Conservation (phyloP, 2,329 filamentous ascomycete species). For the Dothistroma septosporum region DNA sequence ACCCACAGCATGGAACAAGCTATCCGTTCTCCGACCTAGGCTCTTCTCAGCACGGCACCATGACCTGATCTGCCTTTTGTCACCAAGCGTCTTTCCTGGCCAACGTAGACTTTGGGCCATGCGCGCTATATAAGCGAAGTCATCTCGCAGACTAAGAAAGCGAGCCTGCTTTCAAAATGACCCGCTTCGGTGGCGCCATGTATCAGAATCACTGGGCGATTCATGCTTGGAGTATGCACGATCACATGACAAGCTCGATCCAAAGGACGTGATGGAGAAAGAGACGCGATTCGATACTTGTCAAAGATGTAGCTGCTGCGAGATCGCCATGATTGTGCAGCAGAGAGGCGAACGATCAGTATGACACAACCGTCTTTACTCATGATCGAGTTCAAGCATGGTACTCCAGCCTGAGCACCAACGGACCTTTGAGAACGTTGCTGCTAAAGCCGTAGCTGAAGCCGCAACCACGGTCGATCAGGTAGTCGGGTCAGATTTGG, state of each 20-base stretch:
- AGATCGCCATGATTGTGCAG: neutral
- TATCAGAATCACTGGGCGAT: neutral
- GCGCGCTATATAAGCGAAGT: neutral
- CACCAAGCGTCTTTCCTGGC: neutral
- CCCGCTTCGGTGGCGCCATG: neutral
- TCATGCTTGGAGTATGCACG: neutral
- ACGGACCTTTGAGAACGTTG: no score
- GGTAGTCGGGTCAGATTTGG: neutral
- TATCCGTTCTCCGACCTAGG: neutral
- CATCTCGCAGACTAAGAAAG: neutral
- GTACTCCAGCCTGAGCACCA: no score
- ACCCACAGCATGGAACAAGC: neutral
- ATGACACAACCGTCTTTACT: no score
- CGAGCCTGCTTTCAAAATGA: neutral
- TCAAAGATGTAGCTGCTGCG: neutral
- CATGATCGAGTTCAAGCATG: no score
- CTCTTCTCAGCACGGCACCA: neutral
- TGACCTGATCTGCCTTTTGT: neutral
- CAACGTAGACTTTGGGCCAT: neutral
- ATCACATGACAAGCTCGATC: neutral
- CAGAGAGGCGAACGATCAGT: no score
- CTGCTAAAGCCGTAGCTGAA: neutral
- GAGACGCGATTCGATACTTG: neutral
- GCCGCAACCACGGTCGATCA: neutral
- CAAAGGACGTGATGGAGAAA: neutral